Base-by-base conservation (phyloP, 192 early-diverging fungal species). In the Coemansia sp. region DNA sequence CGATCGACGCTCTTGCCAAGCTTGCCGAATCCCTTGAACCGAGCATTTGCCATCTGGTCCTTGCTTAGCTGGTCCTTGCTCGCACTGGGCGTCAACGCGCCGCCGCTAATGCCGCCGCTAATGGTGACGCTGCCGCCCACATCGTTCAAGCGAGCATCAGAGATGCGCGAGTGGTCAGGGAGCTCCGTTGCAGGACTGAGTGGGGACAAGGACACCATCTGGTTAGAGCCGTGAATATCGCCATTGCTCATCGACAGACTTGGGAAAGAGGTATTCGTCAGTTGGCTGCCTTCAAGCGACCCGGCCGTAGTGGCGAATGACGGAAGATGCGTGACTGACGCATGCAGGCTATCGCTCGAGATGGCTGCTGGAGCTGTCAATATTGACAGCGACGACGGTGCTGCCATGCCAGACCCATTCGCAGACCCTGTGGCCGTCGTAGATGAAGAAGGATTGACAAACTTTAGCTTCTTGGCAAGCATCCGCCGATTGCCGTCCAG, bases 1-100 rank as follows among this genome's bases (percentile, higher is more conserved):
- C 70, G 70, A 36, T 83, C 80, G n/a, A 83, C 80, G 59, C 80
- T 83, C 43, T 83, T 83, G 31, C 80, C 80, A 5, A 83, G 71
- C 60, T 83, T 83, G 6, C 80, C 80, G 4, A 83, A 54, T 3
- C 80, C 75, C 53, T 77, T 76, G 65, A 83, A 83, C 27, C 80
- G 67, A 12, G 73, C 62, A 27, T 81, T 81, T 59, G 68, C 51
- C 73, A 81, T 73, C 37, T 75, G 79, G 43, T 82, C 80, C 65
- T 77, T 83, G 67, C 47, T 68, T 40, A 83, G 41, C 60, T 70
- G 68, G n/a, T 80, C 72, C n/a, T 69, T 60, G 57, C 57, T 73
- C 51, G 60, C 22, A 51, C 59, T 71, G 7, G 38, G 32, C 24
- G 60, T 51, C 17, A 67, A 68, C 14, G 38, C 29, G 47, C 69